phyloP scores from a whole-genome alignment of 2,329 filamentous ascomycete species.

The Calonectria pteridis region DNA sequence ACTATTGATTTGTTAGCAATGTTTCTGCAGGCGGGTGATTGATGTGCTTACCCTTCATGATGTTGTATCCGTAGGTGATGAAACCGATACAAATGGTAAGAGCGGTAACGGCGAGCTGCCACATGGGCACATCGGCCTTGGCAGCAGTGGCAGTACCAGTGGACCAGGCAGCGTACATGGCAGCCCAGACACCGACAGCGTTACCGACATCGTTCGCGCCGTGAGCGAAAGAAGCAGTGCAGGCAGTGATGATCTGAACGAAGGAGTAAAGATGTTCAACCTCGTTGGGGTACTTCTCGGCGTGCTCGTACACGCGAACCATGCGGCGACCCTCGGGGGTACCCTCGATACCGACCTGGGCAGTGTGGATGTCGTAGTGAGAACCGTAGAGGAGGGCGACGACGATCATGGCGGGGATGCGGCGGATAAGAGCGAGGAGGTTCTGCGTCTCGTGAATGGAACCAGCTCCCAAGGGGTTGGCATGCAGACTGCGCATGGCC shows the following conservation, averaged over 20 bases:
- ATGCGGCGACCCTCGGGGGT: slow-evolving; percentile 81
- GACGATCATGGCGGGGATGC: slow-evolving; percentile 76
- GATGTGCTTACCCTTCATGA: slow-evolving; percentile 78
- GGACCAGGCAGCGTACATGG: slow-evolving; percentile 76
- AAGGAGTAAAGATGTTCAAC: slow-evolving; percentile 79
- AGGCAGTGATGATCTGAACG: slow-evolving; percentile 75
- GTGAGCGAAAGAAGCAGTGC: slow-evolving; percentile 80
- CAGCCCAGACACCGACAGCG: slow-evolving; percentile 77
- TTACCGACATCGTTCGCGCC: slow-evolving; percentile 84
- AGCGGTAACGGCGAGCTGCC: slow-evolving; percentile 80
- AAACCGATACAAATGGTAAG: slow-evolving; percentile 75
- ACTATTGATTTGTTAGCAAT: slow-evolving; percentile 55
- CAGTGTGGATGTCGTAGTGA: slow-evolving; percentile 85
- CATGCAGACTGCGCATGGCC: slow-evolving; percentile 82
- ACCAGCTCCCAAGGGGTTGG: slow-evolving; percentile 79
- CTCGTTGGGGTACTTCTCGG: slow-evolving; percentile 77
- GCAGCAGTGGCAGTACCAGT: slow-evolving; percentile 71
- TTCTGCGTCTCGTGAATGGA: slow-evolving; percentile 82
- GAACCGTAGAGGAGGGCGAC: slow-evolving; percentile 77
- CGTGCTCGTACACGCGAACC: slow-evolving; percentile 67
- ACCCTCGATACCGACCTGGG: slow-evolving; percentile 76
- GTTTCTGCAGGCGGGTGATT: neutral
- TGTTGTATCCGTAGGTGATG: slow-evolving; percentile 84
- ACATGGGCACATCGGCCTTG: slow-evolving; percentile 77
- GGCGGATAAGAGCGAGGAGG: slow-evolving; percentile 71